phyloP scores from a whole-genome alignment of 495 filamentous ascomycete species.

The Trichoderma virens region DNA sequence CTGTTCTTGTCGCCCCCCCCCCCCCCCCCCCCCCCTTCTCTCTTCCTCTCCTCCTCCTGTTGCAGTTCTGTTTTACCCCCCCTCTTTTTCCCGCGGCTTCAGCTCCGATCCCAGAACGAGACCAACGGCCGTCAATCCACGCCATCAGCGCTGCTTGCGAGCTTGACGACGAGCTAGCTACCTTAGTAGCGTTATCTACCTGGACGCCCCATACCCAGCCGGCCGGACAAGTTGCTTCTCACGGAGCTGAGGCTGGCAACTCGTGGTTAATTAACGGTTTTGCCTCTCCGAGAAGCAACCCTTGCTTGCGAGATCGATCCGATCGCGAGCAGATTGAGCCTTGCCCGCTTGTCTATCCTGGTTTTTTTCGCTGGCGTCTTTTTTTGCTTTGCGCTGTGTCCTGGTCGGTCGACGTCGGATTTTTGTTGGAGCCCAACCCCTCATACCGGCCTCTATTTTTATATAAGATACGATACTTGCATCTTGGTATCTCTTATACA shows the following conservation, averaged over 20 bases:
- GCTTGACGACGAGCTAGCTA: too few species aligned
- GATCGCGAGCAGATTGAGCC: slow-evolving; percentile 3
- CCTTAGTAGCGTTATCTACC: too few species aligned
- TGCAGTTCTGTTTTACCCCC: not conserved
- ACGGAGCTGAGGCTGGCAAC: too few species aligned
- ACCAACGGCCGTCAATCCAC: too few species aligned
- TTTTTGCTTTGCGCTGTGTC: not conserved
- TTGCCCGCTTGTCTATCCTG: not conserved
- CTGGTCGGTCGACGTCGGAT: not conserved
- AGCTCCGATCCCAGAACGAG: too few species aligned
- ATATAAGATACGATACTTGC: too few species aligned
- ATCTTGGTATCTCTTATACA: not conserved
- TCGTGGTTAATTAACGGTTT: too few species aligned
- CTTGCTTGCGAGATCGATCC: slow-evolving; percentile 1
- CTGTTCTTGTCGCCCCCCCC: not conserved
- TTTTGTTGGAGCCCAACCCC: not conserved
- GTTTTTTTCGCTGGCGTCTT: not conserved
- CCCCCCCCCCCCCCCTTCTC: not conserved
- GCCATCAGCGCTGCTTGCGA: too few species aligned
- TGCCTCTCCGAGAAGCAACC: not conserved
- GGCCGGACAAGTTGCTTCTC: too few species aligned
- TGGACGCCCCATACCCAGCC: too few species aligned
- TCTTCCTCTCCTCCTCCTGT: not conserved
- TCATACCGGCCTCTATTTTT: not conserved
- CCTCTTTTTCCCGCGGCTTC: not conserved